Evolutionary conservation across 768 basidiomycete genomes (phyloP).

Genomic region (Tylopilus sp.): DNA sequence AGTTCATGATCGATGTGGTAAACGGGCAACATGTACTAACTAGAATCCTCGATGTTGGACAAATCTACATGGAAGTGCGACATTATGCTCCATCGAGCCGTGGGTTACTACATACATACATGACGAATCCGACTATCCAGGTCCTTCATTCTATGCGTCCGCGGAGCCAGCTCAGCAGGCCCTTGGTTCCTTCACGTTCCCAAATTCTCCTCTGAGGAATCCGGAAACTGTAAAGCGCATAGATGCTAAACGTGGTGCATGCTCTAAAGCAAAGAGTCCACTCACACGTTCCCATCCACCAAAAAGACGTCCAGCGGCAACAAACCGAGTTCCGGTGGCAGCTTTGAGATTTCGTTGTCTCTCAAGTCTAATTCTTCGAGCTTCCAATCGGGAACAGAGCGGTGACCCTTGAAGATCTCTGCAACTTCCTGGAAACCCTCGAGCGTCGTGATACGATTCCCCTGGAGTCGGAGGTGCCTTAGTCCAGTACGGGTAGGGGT

Average conservation of each 20-base stretch:
- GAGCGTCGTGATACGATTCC: slow-evolving; percentile 61
- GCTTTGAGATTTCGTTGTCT: slow-evolving; percentile 73
- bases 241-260: background rate
- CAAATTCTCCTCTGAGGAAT: slow-evolving; percentile 78
- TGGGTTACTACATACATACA: slow-evolving; percentile 4
- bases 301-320: slow-evolving; percentile 77
- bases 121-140: background rate
- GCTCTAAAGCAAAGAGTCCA: slow-evolving; percentile 12
- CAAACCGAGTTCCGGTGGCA: slow-evolving; percentile 68
- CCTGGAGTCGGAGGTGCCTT: slow-evolving; percentile 61
- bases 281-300: slow-evolving; percentile 83
- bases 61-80: background rate
- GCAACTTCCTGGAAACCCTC: slow-evolving; percentile 62
- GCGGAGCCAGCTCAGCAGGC: slow-evolving; percentile 73
- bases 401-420: slow-evolving; percentile 61
- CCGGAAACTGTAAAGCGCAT: slow-evolving; percentile 54
- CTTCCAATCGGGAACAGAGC: slow-evolving; percentile 64
- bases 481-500: slow-evolving; percentile 48
- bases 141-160: slow-evolving; percentile 59
- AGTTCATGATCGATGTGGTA: no score
- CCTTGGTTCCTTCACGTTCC: slow-evolving; percentile 86
- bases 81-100: background rate
- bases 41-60: background rate
- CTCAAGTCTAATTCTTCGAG: slow-evolving; percentile 80
- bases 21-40: background rate